phyloP scores from a whole-genome alignment of 1,139 yeast species.

The Yamadazyma aaseri region DNA sequence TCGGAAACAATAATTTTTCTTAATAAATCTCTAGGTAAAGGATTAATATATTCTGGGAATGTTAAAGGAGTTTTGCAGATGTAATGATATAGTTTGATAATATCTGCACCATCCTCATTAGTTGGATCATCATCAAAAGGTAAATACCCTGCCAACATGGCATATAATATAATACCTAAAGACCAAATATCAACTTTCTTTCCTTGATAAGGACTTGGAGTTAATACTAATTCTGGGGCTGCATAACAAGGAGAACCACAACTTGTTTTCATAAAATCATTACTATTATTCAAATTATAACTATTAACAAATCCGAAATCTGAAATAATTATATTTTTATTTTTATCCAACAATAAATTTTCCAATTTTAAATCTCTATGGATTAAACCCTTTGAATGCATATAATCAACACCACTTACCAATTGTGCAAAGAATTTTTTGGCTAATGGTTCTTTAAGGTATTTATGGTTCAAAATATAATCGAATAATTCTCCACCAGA shows the following conservation, averaged over 20 bases:
- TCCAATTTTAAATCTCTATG: slow-evolving; percentile 78
- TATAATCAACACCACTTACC: slow-evolving; percentile 88
- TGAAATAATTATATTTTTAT: slow-evolving; percentile 73
- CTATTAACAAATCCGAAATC: slow-evolving; percentile 94
- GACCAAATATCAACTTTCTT: slow-evolving; percentile 97
- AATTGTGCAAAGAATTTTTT: slow-evolving; percentile 89
- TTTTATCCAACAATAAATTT: slow-evolving; percentile 72
- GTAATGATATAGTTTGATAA: slow-evolving; percentile 85
- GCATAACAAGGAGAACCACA: slow-evolving; percentile 99
- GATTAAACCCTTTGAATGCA: slow-evolving; percentile 80
- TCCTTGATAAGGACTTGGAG: slow-evolving; percentile 88
- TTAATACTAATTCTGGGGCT: slow-evolving; percentile 93
- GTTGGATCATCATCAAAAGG: slow-evolving; percentile 98
- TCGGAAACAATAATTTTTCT: slow-evolving; percentile 83
- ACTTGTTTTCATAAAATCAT: slow-evolving; percentile 87
- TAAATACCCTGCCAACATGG: slow-evolving; percentile 95
- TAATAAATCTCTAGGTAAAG: slow-evolving; percentile 86
- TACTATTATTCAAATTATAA: slow-evolving; percentile 53
- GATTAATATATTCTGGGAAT: slow-evolving; percentile 91
- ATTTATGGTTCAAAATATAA: slow-evolving; percentile 82
- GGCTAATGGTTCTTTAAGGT: slow-evolving; percentile 82
- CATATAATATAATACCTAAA: slow-evolving; percentile 90
- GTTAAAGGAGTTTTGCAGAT: slow-evolving; percentile 89
- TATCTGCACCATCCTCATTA: slow-evolving; percentile 95
- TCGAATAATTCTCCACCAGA: slow-evolving; percentile 97